Base-by-base conservation (phyloP, 441 rosid genomes). In the Bocquillonia castaneifolia region DNA sequence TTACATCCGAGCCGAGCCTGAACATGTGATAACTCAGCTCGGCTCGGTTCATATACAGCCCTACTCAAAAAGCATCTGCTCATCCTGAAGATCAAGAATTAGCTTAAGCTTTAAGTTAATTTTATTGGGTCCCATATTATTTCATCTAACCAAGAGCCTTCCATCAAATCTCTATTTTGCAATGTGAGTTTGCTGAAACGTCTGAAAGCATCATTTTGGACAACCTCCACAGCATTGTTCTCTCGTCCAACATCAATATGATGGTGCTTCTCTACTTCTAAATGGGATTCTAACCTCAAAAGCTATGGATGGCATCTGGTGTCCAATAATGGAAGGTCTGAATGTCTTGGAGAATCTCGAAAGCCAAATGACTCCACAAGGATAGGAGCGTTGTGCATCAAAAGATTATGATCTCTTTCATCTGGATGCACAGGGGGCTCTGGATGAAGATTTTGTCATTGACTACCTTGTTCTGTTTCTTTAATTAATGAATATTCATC, bases 61-160 rank as follows among this genome's bases (percentile, higher is more conserved):
- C n/a, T n/a, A n/a, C n/a, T 95, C 93, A 85, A 92, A 95, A 75
- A 91, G 90, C 98, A 95, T 95, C 71, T 88, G 92, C 81, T 88
- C 87, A 79, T 95, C 99, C 75, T 86, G 95, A 77, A 95, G 97
- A 80, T 95, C 97, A 71, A 86, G 85, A 76, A 95, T 88, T 59
- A 95, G 83, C 89, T 88, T 91, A 59, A 93, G 89, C 73, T 85
- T 90, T 42, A 78, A 52, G 45, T 72, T 69, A 69, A 70, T 67
- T 58, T 77, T 76, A 57, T 77, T 69, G 26, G 93, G 79, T 91
- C 99, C 98, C 98, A 92, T 74, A 89, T 81, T 72, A 95, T 82
- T 75, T 84, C 77, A 72, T 91, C 84, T 72, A 89, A 74, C 99
- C 99, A 95, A 75, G 91, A 78, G 56, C 89, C 99, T 62, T 87